Evolutionary conservation across 2,329 filamentous ascomycete species (phyloP), one percentile per base, ranked within the genome.

Genomic region (Davidsoniella virescens): DNA sequence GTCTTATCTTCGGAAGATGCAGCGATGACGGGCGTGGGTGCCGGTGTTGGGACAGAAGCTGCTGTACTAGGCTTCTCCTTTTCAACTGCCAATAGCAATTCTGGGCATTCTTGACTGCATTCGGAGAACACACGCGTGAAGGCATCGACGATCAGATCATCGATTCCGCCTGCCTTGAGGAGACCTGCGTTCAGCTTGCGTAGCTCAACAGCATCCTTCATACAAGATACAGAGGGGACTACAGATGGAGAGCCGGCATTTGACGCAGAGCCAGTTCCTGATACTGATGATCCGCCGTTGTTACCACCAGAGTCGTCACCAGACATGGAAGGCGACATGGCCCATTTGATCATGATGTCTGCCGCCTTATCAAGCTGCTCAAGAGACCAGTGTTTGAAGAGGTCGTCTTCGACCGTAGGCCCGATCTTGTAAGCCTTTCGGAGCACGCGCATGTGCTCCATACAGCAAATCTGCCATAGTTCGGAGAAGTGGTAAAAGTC

Each of bases 141-240:
- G 45, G 84, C 80, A 64, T 98, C 92, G 18, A 82, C 84, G 56
- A 95, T 84, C n/a, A 96, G 73, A 59, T 98, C 92, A 59, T 98
- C 92, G 42, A 96, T 90, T 8, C 81, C 72, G 0, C 79, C 76
- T 0, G 82, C 76, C 64, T 94, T 95, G 75, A 93, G 92, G 6
- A 94, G 71, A 44, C 82, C 83, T 39, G 82, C 81, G 60, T 98
- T 98, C 42, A 95, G 74, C 61, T 78, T 78, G 61, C 78, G 78
- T 40, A 78, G 56, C 54, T 79, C 75, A 8, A 77, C 70, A 0
- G 69, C 67, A 44, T 79, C 75, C 58, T 72, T 76, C 63, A 79
- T 67, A 51, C 74, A 76, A 44, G 64, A 66, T 47, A 78, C 66
- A 1, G 70, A 69, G 0, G 64, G 59, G 7, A 40, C 16, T 5